Base-by-base conservation (phyloP, 768 basidiomycete genomes). In the Wakefieldia striispora region DNA sequence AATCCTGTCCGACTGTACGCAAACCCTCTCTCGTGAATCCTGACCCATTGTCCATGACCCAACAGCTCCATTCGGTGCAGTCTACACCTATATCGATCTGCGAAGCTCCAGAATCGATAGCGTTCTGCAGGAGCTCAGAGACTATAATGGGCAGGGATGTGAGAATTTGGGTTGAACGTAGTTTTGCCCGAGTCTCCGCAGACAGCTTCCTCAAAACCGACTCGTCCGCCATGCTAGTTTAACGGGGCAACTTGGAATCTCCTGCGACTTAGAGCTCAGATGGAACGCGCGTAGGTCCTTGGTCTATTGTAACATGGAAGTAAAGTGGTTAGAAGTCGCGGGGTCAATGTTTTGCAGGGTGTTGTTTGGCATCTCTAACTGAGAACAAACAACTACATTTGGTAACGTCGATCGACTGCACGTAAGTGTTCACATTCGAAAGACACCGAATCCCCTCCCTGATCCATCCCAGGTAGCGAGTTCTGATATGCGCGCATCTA, bases 51-150 rank as follows among this genome's bases (percentile, higher is more conserved):
- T 98, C 95, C 58, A 78, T 77, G 9, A 95, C 88, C 81, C 89
- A 86, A 59, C 91, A 85, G 7, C 76, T 74, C 91, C 92, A 95
- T 38, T 86, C 82, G 38, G 78, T 79, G 43, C 82, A 81, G 61
- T 93, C 80, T 2, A 97, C 63, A 4, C 85, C 83, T 40, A 93
- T 71, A 36, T 88, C 83, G 43, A 98, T 74, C 19, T 77, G 75
- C 14, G 67, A 73, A 0, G 93, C 82, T 24, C 75, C 75, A 3
- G 95, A 91, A 59, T 98, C 95, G 9, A 97, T 74, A 3, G 91
- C 78, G 65, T 98, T 98, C 65, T 95, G 94, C 11, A 94, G 66
- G 31, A 98, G 80, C 67, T 97, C 93, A 2, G 84, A 84, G 19
- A 95, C 72, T 49, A 95, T 74, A 62, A 88, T 83, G 8, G 87